Base-by-base conservation (phyloP, 371 early-diverging fungal genomes). In the Mucor saturninus region DNA sequence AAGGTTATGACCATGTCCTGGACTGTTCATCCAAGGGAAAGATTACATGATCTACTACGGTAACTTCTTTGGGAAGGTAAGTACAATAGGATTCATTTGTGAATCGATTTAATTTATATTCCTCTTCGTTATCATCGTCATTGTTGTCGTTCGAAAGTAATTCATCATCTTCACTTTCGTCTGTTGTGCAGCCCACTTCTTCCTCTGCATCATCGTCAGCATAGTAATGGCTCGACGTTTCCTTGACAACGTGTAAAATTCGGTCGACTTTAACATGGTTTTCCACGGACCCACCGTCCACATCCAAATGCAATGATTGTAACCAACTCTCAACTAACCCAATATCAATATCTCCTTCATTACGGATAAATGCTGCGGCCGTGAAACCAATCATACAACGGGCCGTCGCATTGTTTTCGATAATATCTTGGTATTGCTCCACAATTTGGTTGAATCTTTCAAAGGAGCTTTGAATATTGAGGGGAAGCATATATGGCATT, bases 361-460 rank as follows among this genome's bases (percentile, higher is more conserved):
- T 46, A 13, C 48, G 64, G 26, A 64, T 57, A 13, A 64, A 39
- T n/a, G 32, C 29, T 28, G 64, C 64, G 4, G 64, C 64, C 14
- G 53, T 54, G 35, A 64, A 64, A 6, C 64, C 64, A 45, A 64
- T 51, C 61, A 66, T 57, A 46, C 67, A 62, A 15, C 58, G 35
- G 26, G 54, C 64, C 21, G 56, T 59, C 45, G 64, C 21, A 15
- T 52, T 55, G 13, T 46, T 55, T 42, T 56, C 48, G 39, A 64
- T 58, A 2, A 46, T 26, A 37, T 43, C 56, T 30, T 56, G 56
- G 39, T 65, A 60, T 21, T 48, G 28, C 42, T 54, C 43, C 29
- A 64, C 35, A 29, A 63, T 13, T 15, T 21, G 37, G 11, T 56
- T 50, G 28, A 63, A 54, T 54, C n/a, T 40, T 21, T 56, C 49